Conservation (phyloP, 805 yeast genomes). For the Yamadazyma paraphyllophila region DNA sequence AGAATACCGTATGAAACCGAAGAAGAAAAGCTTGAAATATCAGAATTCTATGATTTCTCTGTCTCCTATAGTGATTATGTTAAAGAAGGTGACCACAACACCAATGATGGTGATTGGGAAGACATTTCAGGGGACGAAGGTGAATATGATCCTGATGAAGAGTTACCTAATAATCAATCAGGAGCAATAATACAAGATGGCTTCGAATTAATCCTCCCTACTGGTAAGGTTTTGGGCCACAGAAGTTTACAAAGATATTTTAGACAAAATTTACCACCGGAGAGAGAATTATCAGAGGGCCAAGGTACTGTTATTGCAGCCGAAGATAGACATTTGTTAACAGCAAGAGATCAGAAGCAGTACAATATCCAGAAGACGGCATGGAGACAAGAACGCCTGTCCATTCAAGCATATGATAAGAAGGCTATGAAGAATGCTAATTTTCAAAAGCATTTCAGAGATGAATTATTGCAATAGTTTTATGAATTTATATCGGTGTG, state of each 20-base stretch:
- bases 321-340: slow-evolving; percentile 51
- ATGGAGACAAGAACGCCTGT: slow-evolving; percentile 55
- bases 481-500: slow-evolving; percentile 3
- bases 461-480: slow-evolving; percentile 34
- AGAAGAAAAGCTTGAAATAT: slow-evolving; percentile 71
- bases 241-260: slow-evolving; percentile 42
- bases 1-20: slow-evolving; percentile 82
- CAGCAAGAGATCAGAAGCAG: slow-evolving; percentile 37
- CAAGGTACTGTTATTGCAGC: slow-evolving; percentile 49
- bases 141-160: slow-evolving; percentile 26
- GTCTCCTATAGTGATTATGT: slow-evolving; percentile 49
- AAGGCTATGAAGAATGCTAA: slow-evolving; percentile 70
- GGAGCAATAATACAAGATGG: slow-evolving; percentile 36
- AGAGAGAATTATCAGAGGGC: slow-evolving; percentile 43
- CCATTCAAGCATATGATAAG: slow-evolving; percentile 51
- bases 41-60: slow-evolving; percentile 82
- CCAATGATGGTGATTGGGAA: slow-evolving; percentile 38
- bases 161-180: slow-evolving; percentile 22
- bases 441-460: slow-evolving; percentile 70
- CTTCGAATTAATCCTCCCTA: slow-evolving; percentile 39
- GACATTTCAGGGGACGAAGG: slow-evolving; percentile 33
- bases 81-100: slow-evolving; percentile 12
- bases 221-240: slow-evolving; percentile 44
- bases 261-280: slow-evolving; percentile 45
- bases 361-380: slow-evolving; percentile 50